These are phyloP conservation scores for Trichoderma oligosporum DNA, from an alignment of 2,329 filamentous ascomycete species.

Conservation along the genomic window DNA sequence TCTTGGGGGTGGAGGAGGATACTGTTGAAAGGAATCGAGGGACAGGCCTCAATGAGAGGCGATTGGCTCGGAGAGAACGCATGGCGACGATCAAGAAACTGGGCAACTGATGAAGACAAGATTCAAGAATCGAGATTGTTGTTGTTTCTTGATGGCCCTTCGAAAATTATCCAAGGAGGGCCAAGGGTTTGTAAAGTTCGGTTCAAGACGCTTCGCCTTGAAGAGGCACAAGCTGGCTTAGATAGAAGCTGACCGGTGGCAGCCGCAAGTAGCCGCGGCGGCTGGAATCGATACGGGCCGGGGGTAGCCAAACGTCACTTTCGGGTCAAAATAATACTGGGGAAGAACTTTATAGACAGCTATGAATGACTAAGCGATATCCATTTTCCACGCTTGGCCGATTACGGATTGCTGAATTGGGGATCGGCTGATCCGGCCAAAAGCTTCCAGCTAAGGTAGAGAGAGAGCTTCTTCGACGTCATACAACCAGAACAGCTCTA, in stretches of 20 bases:
- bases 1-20: constrained; percentile 33
- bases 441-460: not conserved
- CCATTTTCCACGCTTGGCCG: constrained; percentile 8
- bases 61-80: constrained; percentile 53
- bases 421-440: constrained; percentile 8
- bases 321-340: too few relatives aligned
- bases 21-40: constrained; percentile 36
- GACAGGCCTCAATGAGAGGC: constrained; percentile 45
- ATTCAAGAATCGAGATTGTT: not conserved
- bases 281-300: not conserved
- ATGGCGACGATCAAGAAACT: constrained; percentile 35
- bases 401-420: not conserved
- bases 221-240: not conserved
- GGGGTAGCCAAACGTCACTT: too few relatives aligned
- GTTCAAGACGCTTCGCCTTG: constrained; percentile 1
- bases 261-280: constrained; percentile 17
- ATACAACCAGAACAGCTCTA: not conserved
- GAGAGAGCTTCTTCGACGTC: constrained; percentile 1
- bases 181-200: constrained; percentile 11
- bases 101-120: not conserved
- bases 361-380: not conserved
- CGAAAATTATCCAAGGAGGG: constrained; percentile 16
- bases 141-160: not conserved
- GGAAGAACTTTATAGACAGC: too few relatives aligned
- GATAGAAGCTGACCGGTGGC: constrained; percentile 13